Evolutionary conservation across 2,329 filamentous ascomycete genomes (phyloP).

Genomic region (Daldinia sp.): DNA sequence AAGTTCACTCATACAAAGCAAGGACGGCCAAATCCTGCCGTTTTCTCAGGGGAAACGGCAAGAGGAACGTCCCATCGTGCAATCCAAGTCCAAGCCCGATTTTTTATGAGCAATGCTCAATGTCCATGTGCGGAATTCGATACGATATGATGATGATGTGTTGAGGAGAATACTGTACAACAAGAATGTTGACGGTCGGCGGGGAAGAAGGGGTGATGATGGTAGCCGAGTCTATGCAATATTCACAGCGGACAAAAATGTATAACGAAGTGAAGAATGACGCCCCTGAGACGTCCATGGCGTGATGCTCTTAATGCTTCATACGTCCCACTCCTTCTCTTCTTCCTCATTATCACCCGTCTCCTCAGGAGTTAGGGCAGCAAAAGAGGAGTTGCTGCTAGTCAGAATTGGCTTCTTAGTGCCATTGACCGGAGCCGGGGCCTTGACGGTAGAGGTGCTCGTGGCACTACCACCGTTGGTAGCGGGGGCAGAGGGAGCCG

Average conservation of each 20-base stretch:
- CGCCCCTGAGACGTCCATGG: conserved; percentile 12
- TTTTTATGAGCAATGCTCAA: conserved; percentile 34
- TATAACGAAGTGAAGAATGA: conserved; percentile 33
- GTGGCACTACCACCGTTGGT: conserved; percentile 38
- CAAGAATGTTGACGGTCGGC: conserved; percentile 40
- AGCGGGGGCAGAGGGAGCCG: conserved; percentile 37
- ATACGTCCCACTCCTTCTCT: conserved; percentile 54
- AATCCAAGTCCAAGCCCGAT: conserved; percentile 45
- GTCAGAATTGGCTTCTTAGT: conserved; percentile 49
- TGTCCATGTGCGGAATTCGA: conserved; percentile 34
- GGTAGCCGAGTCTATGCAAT: conserved; percentile 38
- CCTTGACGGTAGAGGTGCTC: conserved; percentile 40
- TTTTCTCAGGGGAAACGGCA: conserved; percentile 38
- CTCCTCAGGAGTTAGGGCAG: conserved; percentile 52
- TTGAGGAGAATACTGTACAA: conserved; percentile 46
- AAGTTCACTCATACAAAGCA: conserved; percentile 42
- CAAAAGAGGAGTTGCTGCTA: conserved; percentile 52
- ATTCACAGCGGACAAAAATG: conserved; percentile 39
- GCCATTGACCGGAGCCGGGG: conserved; percentile 44
- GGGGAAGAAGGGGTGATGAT: conserved; percentile 1
- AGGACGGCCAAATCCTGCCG: conserved; percentile 35
- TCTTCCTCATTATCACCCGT: conserved; percentile 50
- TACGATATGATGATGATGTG: conserved; percentile 6
- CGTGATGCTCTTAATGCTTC: conserved; percentile 28
- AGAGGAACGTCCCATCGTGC: conserved; percentile 34